Evolutionary conservation across 2,329 filamentous ascomycete genomes (phyloP).

Genomic region (Cladophialophora carrionii): DNA sequence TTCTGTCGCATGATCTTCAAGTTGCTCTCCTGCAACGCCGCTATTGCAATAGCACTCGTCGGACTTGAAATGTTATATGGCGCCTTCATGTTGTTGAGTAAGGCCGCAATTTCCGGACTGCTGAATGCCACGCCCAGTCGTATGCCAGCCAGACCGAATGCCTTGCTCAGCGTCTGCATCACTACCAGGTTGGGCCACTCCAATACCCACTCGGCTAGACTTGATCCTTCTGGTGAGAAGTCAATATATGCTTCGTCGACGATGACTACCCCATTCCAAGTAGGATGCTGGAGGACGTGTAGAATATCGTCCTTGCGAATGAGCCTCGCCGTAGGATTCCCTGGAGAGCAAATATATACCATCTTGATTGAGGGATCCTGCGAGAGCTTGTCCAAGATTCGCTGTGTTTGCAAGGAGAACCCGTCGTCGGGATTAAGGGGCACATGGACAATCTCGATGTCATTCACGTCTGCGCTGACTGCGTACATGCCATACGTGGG

Average conservation of each 20-base stretch:
- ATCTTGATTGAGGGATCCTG: constrained; percentile 74
- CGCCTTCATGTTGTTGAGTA: constrained; percentile 91
- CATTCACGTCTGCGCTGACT: constrained; percentile 93
- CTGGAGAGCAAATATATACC: constrained; percentile 89
- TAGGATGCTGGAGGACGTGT: constrained; percentile 76
- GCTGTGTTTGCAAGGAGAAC: constrained; percentile 74
- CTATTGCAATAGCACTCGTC: constrained; percentile 77
- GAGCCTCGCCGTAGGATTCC: constrained; percentile 85
- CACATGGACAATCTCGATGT: constrained; percentile 82
- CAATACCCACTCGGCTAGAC: constrained; percentile 85
- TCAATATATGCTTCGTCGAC: constrained; percentile 97
- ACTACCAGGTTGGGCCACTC: constrained; percentile 96
- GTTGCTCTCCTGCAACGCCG: constrained; percentile 69
- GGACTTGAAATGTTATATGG: constrained; percentile 94
- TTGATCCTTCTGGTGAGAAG: constrained; percentile 78
- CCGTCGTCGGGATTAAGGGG: constrained; percentile 71
- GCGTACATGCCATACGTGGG: constrained; percentile 99
- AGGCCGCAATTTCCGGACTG: constrained; percentile 69
- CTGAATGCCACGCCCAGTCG: constrained; percentile 85
- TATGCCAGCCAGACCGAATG: constrained; percentile 93
- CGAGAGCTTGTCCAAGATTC: constrained; percentile 68
- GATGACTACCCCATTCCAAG: constrained; percentile 93
- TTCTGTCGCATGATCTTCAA: constrained; percentile 73
- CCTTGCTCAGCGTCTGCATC: constrained; percentile 98
- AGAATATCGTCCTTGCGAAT: constrained; percentile 75